These are phyloP conservation scores for Ascochyta koolunga DNA, from an alignment of 2,329 filamentous ascomycete genomes.

Conservation along the genomic window DNA sequence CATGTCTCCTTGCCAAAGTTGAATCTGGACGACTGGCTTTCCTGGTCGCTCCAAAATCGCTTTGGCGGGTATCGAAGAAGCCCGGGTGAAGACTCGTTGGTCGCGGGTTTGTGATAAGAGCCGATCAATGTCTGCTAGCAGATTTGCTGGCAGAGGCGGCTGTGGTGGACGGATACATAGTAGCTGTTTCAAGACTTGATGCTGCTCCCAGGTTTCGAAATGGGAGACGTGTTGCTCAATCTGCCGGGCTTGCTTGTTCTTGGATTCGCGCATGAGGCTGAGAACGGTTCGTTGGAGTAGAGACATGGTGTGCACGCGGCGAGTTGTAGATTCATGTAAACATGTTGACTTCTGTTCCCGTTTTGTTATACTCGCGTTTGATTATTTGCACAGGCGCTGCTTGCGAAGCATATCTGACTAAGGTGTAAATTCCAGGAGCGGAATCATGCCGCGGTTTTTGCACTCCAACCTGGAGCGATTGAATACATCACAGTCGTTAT, in stretches of 20 bases:
- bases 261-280: slow-evolving; percentile 20
- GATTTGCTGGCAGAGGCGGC: slow-evolving; percentile 18
- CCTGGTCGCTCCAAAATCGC: not conserved
- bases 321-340: not conserved
- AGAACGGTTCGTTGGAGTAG: slow-evolving; percentile 13
- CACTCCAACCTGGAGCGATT: not conserved
- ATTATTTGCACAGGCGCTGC: not conserved
- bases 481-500: not conserved
- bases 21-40: slow-evolving; percentile 16
- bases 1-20: slow-evolving; percentile 46
- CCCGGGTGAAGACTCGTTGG: slow-evolving; percentile 20
- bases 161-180: slow-evolving; percentile 35
- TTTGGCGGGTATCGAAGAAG: slow-evolving; percentile 13
- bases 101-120: slow-evolving; percentile 18
- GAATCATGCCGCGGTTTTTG: slow-evolving; percentile 1
- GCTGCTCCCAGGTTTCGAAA: slow-evolving; percentile 20
- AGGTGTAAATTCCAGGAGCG: not conserved
- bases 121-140: slow-evolving; percentile 26
- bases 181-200: slow-evolving; percentile 28
- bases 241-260: slow-evolving; percentile 14
- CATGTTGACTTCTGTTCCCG: not conserved
- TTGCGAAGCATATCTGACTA: slow-evolving; percentile 10
- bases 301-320: slow-evolving; percentile 4
- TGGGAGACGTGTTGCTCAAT: slow-evolving; percentile 18
- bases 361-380: not conserved